Evolutionary conservation across 129 eudicot species (phyloP).

Genomic region (Glebionis coronaria): DNA sequence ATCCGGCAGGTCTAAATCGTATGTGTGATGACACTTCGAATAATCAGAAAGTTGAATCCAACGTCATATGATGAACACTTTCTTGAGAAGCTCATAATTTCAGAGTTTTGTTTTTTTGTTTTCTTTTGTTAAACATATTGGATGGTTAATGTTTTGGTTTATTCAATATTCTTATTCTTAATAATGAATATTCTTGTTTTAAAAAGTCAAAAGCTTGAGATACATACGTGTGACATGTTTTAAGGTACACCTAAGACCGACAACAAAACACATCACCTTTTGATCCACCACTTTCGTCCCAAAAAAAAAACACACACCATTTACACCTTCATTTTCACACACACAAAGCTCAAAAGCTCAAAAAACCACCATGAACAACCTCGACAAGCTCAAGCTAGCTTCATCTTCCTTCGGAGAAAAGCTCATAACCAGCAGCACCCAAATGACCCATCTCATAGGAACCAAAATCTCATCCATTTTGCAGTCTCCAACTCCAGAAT

Average conservation of each 20-base stretch:
- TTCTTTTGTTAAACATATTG: too few relatives aligned
- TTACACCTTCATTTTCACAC: slow-evolving; percentile 26
- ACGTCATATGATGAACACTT: too few relatives aligned
- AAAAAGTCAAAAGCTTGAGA: neutral
- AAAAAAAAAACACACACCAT: slow-evolving; percentile 9
- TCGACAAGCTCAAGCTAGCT: slow-evolving; percentile 66
- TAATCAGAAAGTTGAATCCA: too few relatives aligned
- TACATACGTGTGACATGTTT: neutral
- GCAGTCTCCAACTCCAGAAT: slow-evolving; percentile 73
- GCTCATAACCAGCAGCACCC: slow-evolving; percentile 56
- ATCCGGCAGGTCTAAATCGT: too few relatives aligned
- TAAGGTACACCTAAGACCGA: slow-evolving; percentile 11
- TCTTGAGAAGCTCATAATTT: too few relatives aligned
- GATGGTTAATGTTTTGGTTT: too few relatives aligned
- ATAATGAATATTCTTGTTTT: too few relatives aligned
- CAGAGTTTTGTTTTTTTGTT: too few relatives aligned
- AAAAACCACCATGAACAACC: slow-evolving; percentile 26
- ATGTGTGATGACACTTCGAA: too few relatives aligned
- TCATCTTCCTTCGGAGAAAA: slow-evolving; percentile 84
- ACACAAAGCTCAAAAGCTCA: neutral
- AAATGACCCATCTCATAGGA: slow-evolving; percentile 54
- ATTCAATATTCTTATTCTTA: too few relatives aligned
- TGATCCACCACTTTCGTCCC: slow-evolving; percentile 26
- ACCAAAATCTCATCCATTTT: slow-evolving; percentile 64
- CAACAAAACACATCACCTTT: slow-evolving; percentile 17